Evolutionary conservation across 2,329 filamentous ascomycete genomes (phyloP).

Genomic region (Cladorrhinum sp.): DNA sequence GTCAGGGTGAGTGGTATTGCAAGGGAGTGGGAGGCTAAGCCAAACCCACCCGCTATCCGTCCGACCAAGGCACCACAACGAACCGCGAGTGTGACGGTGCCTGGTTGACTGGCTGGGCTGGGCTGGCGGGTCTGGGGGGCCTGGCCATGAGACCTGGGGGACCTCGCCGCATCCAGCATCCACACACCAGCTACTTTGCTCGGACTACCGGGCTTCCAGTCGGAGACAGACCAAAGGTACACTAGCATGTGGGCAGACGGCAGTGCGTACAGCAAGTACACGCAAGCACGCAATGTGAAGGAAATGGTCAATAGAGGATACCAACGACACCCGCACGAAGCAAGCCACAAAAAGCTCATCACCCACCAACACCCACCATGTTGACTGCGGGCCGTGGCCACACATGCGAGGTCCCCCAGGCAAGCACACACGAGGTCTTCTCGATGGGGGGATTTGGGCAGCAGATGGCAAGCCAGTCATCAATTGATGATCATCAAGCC

Average conservation of each 20-base stretch:
- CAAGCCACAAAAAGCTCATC: background rate
- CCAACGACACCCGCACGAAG: background rate
- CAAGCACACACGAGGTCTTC: slow-evolving; percentile 4
- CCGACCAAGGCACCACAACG: slow-evolving; percentile 18
- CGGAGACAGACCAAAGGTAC: slow-evolving; percentile 12
- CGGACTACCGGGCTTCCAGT: slow-evolving; percentile 14
- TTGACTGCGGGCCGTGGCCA: slow-evolving; percentile 16
- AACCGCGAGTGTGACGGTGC: slow-evolving; percentile 23
- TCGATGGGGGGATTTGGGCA: slow-evolving; percentile 18
- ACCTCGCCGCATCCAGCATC: slow-evolving; percentile 1
- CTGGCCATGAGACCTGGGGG: slow-evolving; percentile 17
- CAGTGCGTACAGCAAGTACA: background rate
- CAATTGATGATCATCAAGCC: background rate
- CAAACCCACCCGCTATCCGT: slow-evolving; percentile 26
- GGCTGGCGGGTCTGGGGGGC: slow-evolving; percentile 15
- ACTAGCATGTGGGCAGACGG: background rate
- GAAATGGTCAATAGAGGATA: slow-evolving; percentile 12
- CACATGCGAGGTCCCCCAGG: slow-evolving; percentile 2
- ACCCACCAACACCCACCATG: slow-evolving; percentile 6
- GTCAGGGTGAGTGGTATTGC: slow-evolving; percentile 26
- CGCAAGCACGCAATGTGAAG: slow-evolving; percentile 5
- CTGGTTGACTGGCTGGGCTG: slow-evolving; percentile 28
- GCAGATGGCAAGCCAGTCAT: background rate
- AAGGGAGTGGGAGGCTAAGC: slow-evolving; percentile 27
- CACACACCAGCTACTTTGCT: slow-evolving; percentile 12